These are phyloP conservation scores for Halophytophthora batemanensis DNA, from an alignment of 352 stramenopile genomes.

Conservation along the genomic window DNA sequence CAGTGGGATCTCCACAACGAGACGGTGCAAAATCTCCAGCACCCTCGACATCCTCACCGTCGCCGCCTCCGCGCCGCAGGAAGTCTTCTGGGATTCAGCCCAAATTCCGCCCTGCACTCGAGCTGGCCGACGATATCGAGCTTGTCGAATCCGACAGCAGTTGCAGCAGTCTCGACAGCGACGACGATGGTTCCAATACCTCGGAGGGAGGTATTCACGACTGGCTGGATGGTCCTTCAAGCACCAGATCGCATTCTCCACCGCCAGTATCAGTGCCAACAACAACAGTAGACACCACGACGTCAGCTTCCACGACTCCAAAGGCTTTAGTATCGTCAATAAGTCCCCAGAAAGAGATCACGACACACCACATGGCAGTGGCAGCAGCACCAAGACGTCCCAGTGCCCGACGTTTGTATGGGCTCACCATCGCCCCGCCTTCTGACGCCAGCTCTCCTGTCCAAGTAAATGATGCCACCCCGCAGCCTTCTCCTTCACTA, in stretches of 20 bases:
- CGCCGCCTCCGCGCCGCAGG: constrained; percentile 1
- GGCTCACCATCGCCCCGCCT: constrained; percentile 16
- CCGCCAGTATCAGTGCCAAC: constrained; percentile 4
- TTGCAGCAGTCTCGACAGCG: constrained; percentile 21
- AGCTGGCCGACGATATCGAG: constrained; percentile 33
- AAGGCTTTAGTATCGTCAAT: no score
- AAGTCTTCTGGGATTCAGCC: constrained; percentile 17
- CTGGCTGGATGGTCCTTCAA: constrained; percentile 35
- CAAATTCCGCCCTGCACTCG: constrained; percentile 33
- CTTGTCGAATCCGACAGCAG: constrained; percentile 18
- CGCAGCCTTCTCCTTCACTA: constrained; percentile 3
- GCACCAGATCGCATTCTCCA: background rate
- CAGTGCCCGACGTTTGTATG: constrained; percentile 20
- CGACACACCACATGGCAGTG: background rate
- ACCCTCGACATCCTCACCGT: background rate
- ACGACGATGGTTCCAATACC: constrained; percentile 29
- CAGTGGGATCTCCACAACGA: background rate
- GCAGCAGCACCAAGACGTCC: constrained; percentile 3
- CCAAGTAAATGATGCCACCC: background rate
- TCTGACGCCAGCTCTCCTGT: constrained; percentile 4
- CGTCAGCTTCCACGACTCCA: background rate
- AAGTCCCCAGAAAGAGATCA: no score
- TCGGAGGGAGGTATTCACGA: constrained; percentile 47
- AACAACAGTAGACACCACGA: constrained; percentile 6
- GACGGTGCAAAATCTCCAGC: background rate